Conservation (phyloP, 306 rosid genomes). For the Castanea crenata region DNA sequence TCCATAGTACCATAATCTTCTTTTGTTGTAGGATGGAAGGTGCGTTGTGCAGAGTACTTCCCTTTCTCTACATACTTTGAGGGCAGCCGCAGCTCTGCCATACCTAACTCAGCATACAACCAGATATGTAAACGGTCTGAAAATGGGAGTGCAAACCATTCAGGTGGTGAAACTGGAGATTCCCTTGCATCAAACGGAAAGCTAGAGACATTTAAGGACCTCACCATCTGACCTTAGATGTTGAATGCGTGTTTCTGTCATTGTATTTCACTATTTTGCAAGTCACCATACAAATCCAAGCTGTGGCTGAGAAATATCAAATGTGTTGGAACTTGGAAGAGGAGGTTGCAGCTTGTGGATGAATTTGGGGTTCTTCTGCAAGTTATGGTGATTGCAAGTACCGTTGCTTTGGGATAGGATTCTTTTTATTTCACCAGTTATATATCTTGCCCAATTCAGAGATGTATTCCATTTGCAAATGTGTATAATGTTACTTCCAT, state of each 20-base stretch:
- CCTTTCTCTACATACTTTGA: slow-evolving; percentile 76
- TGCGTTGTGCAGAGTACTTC: slow-evolving; percentile 67
- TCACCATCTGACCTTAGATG: slow-evolving; percentile 39
- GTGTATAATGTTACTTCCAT: slow-evolving; percentile 56
- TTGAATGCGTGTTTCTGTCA: slow-evolving; percentile 9
- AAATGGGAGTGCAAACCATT: slow-evolving; percentile 49
- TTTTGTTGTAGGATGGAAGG: slow-evolving; percentile 78
- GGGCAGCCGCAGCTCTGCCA: slow-evolving; percentile 72
- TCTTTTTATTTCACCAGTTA: slow-evolving; percentile 26
- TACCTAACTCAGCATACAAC: slow-evolving; percentile 51
- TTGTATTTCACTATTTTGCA: neutral
- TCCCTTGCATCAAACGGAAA: slow-evolving; percentile 64
- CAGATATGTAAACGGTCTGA: slow-evolving; percentile 48
- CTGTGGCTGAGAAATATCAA: slow-evolving; percentile 21
- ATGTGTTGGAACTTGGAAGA: slow-evolving; percentile 6
- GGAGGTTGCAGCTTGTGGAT: slow-evolving; percentile 28
- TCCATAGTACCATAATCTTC: neutral
- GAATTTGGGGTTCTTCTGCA: neutral
- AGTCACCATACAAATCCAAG: slow-evolving; percentile 21
- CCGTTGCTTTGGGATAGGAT: slow-evolving; percentile 10
- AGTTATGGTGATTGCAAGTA: slow-evolving; percentile 8
- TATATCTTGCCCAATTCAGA: slow-evolving; percentile 34
- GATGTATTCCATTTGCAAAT: slow-evolving; percentile 51
- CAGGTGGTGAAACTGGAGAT: slow-evolving; percentile 34
- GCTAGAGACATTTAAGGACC: slow-evolving; percentile 60